These are phyloP conservation scores for Aureobasidium lini DNA, from an alignment of 2,329 filamentous ascomycete genomes.

Conservation along the genomic window DNA sequence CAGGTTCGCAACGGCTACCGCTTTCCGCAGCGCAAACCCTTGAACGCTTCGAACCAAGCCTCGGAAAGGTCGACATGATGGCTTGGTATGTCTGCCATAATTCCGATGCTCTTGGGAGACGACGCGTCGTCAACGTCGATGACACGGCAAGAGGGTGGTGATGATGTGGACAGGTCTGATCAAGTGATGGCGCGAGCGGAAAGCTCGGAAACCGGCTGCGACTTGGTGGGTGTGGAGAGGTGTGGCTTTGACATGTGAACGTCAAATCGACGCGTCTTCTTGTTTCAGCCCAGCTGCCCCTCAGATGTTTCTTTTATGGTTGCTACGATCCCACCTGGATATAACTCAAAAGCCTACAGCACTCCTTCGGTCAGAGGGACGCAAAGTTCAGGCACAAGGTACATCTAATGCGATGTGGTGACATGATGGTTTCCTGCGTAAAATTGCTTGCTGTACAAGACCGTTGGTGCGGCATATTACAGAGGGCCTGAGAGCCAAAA, in stretches of 20 bases:
- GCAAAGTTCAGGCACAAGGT: not conserved
- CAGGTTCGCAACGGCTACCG: not conserved
- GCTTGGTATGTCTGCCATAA: too few relatives aligned
- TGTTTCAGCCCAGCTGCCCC: not conserved
- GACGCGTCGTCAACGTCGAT: conserved; percentile 1
- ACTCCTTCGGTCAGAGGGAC: not conserved
- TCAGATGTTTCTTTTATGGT: not conserved
- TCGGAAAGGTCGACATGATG: not conserved
- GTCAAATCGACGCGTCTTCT: not conserved
- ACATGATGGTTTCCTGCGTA: not conserved
- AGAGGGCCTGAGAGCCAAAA: not conserved
- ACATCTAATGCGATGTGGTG: not conserved
- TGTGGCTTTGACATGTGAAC: conserved; percentile 3
- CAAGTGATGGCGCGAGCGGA: not conserved
- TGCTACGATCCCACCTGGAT: not conserved
- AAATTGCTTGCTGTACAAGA: not conserved
- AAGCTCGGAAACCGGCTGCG: not conserved
- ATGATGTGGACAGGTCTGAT: not conserved
- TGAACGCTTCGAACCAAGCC: not conserved
- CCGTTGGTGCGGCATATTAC: not conserved
- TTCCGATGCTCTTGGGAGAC: not conserved
- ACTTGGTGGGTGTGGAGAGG: not conserved
- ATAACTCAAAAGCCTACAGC: not conserved
- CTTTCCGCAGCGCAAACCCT: not conserved
- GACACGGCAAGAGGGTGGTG: not conserved